Conservation (phyloP, 1,139 yeast genomes). For the Kodamaea fungicola region DNA sequence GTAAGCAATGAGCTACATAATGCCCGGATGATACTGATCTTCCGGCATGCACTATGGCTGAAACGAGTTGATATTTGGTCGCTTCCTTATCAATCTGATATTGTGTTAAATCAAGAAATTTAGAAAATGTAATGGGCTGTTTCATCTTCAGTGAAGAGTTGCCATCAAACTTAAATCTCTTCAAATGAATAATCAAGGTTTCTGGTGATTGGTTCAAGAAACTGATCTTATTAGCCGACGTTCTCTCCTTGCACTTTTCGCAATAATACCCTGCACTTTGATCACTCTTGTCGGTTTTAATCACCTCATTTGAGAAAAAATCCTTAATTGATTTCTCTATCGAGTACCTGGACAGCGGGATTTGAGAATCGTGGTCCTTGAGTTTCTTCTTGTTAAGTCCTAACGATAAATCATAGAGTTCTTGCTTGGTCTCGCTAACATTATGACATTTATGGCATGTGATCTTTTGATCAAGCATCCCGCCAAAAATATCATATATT, state of each 20-base stretch:
- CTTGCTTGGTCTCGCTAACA: conserved; percentile 87
- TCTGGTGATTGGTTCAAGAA: conserved; percentile 84
- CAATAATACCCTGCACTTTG: conserved; percentile 72
- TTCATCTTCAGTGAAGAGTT: conserved; percentile 76
- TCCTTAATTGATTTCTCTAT: conserved; percentile 73
- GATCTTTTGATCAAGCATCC: conserved; percentile 77
- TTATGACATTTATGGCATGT: conserved; percentile 78
- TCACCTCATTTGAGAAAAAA: conserved; percentile 76
- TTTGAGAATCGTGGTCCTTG: conserved; percentile 1
- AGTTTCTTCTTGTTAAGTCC: conserved; percentile 54
- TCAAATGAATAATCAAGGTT: conserved; percentile 78
- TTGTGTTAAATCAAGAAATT: conserved; percentile 66
- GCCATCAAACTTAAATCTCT: conserved; percentile 86
- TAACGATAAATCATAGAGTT: conserved; percentile 85
- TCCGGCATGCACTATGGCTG: conserved; percentile 93
- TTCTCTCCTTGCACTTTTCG: conserved; percentile 75
- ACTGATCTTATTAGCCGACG: conserved; percentile 74
- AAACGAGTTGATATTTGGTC: conserved; percentile 67
- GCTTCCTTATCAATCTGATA: conserved; percentile 51
- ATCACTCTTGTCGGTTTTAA: conserved; percentile 63
- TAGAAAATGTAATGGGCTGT: conserved; percentile 78
- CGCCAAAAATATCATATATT: conserved; percentile 91
- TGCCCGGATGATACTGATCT: conserved; percentile 92
- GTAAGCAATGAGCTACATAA: conserved; percentile 85
- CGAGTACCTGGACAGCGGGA: conserved; percentile 39